phyloP scores from a whole-genome alignment of 1,284 basidiomycete species.

The Boletellus sp. region DNA sequence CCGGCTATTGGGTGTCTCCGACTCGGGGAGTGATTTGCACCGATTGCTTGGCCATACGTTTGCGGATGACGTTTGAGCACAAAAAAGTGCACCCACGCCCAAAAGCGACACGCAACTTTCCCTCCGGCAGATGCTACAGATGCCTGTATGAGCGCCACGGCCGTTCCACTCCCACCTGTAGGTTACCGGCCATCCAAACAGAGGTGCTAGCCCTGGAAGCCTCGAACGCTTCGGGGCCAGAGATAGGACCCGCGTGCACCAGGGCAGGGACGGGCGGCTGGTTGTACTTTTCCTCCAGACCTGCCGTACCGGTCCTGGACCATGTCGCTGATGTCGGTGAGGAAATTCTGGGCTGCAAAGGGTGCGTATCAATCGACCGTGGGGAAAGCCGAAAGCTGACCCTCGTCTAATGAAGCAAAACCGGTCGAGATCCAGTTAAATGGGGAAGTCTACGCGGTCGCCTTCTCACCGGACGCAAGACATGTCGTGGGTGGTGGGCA shows the following conservation, averaged over 20 bases:
- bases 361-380: background rate
- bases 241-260: background rate
- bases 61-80: background rate
- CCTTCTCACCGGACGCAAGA: slow-evolving; percentile 6
- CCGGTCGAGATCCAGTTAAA: slow-evolving; percentile 1
- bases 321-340: background rate
- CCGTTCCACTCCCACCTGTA: background rate
- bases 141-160: background rate
- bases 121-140: background rate
- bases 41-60: background rate
- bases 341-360: background rate
- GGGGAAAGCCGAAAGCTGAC: background rate
- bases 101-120: background rate
- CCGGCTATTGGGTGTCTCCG: background rate
- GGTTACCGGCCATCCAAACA: slow-evolving; percentile 4
- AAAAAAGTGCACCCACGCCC: background rate
- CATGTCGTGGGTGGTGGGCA: slow-evolving; percentile 4
- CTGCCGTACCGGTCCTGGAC: background rate
- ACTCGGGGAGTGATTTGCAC: background rate
- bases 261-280: background rate
- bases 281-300: background rate
- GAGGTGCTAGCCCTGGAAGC: background rate
- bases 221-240: background rate
- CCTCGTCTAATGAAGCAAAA: background rate
- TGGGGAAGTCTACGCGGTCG: slow-evolving; percentile 4